Conservation (phyloP, 148 eudicot species). For the Rhododendron kiyosumense region DNA sequence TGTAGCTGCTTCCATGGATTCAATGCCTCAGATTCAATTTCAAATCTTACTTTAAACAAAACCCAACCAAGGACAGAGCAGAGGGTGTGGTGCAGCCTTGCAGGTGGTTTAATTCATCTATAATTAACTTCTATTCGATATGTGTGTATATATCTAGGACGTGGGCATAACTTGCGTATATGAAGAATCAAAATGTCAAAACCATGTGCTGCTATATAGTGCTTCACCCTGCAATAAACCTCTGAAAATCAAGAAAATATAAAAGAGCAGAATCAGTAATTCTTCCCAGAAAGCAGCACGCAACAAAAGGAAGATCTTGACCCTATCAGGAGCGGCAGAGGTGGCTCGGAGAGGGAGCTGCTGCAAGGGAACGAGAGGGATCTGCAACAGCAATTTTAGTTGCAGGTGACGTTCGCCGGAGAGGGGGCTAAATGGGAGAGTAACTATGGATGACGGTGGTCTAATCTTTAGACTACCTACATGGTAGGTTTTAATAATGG, state of each 20-base stretch:
- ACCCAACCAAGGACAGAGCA: background rate
- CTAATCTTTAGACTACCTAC: background rate
- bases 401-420: background rate
- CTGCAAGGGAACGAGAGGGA: background rate
- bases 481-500: background rate
- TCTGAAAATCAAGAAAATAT: background rate
- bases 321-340: background rate
- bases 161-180: background rate
- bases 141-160: background rate
- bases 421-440: background rate
- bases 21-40: background rate
- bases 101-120: background rate
- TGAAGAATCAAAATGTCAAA: background rate
- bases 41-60: background rate
- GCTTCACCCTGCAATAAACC: background rate
- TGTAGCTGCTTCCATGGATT: background rate
- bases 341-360: background rate
- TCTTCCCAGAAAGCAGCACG: background rate
- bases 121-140: background rate
- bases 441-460: background rate
- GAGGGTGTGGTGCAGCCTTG: background rate
- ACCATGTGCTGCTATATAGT: background rate
- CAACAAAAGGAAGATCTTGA: background rate
- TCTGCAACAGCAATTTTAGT: background rate
- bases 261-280: background rate